Base-by-base conservation (phyloP, 352 stramenopile species). In the Phytophthora pisi region DNA sequence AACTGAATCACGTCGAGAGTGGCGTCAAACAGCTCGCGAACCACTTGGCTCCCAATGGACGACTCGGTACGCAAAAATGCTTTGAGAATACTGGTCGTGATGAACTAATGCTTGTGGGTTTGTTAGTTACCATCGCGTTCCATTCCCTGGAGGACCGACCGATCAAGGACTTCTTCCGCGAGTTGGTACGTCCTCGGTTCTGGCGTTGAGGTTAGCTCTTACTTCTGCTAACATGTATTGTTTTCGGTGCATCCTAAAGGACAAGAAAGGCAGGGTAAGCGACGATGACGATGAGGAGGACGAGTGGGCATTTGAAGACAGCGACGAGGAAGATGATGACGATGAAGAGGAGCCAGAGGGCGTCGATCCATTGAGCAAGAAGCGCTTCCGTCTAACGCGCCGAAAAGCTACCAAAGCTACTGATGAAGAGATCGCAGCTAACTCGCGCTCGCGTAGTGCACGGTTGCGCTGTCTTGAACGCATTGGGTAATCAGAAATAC, bases 71-170 rank as follows among this genome's bases (percentile, higher is more conserved):
- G 62, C 30, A 50, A 5, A 3, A 5, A 28, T 52, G 20, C 1
- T 40, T 7, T 30, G 9, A 24, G 13, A 9, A 18, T 24, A 38
- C 15, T 57, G 18, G 2, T n/a, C 16, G 9, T 15, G 47, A 15
- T 34, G 13, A 20, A 64, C 46, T 74, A 43, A 65, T 40, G 18
- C 42, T 42, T 36, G n/a, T 60, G 50, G 63, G 42, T 51, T n/a
- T 69, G 23, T 4, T 60, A 90, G 83, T 79, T 18, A 90, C 86
- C 7, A 95, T 95, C 57, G 87, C 87, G 50, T 95, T 95, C 61
- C 87, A 95, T 75, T 95, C 87, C 5, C 74, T 95, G 15, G 87
- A 95, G 51, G 87, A 95, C 57, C 84, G 87, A 15, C 84, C 85
- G 26, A 95, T 95, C 62, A 95, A 95, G 72, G 64, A 77, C 8